Evolutionary conservation across 2,329 filamentous ascomycete genomes (phyloP), one percentile per base, ranked within the genome.

Genomic region (Aspergillus sergii): DNA sequence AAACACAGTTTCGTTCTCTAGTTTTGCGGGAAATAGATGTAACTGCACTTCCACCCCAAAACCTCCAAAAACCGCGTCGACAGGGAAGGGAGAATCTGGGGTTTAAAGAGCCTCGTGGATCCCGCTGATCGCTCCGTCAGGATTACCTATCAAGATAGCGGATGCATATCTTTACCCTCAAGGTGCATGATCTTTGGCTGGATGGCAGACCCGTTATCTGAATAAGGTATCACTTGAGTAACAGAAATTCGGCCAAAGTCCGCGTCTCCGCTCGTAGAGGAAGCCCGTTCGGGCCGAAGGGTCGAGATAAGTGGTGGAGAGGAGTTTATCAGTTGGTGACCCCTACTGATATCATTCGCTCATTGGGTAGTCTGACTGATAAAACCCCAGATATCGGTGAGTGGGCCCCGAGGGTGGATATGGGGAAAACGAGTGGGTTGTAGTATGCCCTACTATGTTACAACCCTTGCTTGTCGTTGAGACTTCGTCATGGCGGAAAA

Each of bases 331-430:
- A 43, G 50, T 28, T 11, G 21, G 23, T 16, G 7, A 26, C n/a
- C 12, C 12, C 58, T 12, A 34, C 14, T 9, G 21, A 32, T 41
- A 12, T 28, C 66, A 50, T 30, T 28, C 3, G 46, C 19, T 54
- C 32, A 54, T 54, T 54, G 51, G 51, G 23, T 30, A 16, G 26
- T 28, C 14, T 16, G 23, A 10, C 46, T 50, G 46, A 50, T 30
- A 50, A 46, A 50, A 62, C 68, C 68, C 69, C 64, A 68, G 66
- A 64, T 50, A 45, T 70, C 70, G 70, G 69, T n/a, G 64, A 61
- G 70, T 71, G 68, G 69, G 68, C 60, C 60, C 70, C 70, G 68
- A 71, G 32, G 57, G 39, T 50, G 58, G 59, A 39, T 43, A 55
- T 66, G 59, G 65, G 60, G n/a, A n/a, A 55, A 26, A 41, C 28